A percentile compares a stretch with the other conserved stretches of the same genome.
Evolutionary conservation across 2,329 filamentous ascomycete species (phyloP).

Genomic region (Penicillium aurantiogriseum): DNA sequence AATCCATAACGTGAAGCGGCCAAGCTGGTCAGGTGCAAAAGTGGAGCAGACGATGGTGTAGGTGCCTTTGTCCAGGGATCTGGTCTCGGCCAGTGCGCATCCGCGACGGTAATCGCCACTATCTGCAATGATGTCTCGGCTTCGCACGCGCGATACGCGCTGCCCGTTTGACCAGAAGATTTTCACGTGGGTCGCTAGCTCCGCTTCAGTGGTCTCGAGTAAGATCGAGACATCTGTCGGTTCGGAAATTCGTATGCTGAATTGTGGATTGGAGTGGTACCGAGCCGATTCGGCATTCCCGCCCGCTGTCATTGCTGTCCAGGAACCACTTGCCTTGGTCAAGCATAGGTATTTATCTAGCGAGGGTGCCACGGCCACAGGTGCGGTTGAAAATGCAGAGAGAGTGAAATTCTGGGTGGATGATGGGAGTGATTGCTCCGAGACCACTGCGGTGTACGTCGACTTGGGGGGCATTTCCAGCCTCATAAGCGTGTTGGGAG

Average conservation of each 20-base stretch:
- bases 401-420: slow-evolving; percentile 80
- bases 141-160: slow-evolving; percentile 66
- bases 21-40: slow-evolving; percentile 76
- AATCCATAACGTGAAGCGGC: slow-evolving; percentile 72
- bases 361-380: slow-evolving; percentile 63
- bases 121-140: slow-evolving; percentile 73
- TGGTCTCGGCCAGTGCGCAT: slow-evolving; percentile 67
- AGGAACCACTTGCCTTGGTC: slow-evolving; percentile 62
- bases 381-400: slow-evolving; percentile 70
- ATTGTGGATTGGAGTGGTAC: slow-evolving; percentile 88
- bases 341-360: slow-evolving; percentile 59
- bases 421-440: slow-evolving; percentile 74
- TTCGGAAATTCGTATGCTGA: slow-evolving; percentile 59
- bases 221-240: slow-evolving; percentile 68
- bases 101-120: slow-evolving; percentile 87
- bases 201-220: slow-evolving; percentile 64
- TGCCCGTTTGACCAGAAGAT: slow-evolving; percentile 74
- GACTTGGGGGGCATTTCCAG: slow-evolving; percentile 59
- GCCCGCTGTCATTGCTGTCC: slow-evolving; percentile 78
- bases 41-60: slow-evolving; percentile 92
- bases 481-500: slow-evolving; percentile 82
- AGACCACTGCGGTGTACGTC: slow-evolving; percentile 65
- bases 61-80: slow-evolving; percentile 63
- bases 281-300: slow-evolving; percentile 74
- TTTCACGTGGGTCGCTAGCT: slow-evolving; percentile 79